These are phyloP conservation scores for Ogataea degrootiae DNA, from an alignment of 805 yeast species.

Conservation along the genomic window DNA sequence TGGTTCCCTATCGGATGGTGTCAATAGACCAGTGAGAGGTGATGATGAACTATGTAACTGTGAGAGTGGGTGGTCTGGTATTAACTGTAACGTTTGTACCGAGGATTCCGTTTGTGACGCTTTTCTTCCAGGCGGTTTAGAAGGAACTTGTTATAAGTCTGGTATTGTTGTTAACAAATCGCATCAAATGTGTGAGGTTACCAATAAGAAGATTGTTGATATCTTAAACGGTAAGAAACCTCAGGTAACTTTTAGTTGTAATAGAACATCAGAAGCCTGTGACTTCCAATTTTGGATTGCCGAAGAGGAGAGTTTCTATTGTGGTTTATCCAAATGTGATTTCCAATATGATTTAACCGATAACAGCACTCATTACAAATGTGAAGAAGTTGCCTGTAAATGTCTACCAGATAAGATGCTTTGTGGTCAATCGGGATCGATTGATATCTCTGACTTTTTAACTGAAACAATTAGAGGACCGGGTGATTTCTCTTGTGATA, in stretches of 20 bases:
- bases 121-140: slow-evolving; percentile 76
- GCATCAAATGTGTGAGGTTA: slow-evolving; percentile 92
- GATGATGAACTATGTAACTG: slow-evolving; percentile 60
- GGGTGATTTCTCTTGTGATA: slow-evolving; percentile 82
- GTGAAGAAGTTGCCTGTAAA: slow-evolving; percentile 75
- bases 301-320: slow-evolving; percentile 81
- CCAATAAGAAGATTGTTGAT: slow-evolving; percentile 78
- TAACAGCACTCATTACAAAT: slow-evolving; percentile 71
- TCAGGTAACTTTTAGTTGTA: slow-evolving; percentile 89
- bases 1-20: slow-evolving; percentile 70
- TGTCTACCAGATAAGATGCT: slow-evolving; percentile 91
- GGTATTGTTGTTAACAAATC: slow-evolving; percentile 78
- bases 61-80: slow-evolving; percentile 86
- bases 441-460: slow-evolving; percentile 89
- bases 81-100: slow-evolving; percentile 86
- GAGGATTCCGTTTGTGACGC: slow-evolving; percentile 73
- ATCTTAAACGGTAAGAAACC: slow-evolving; percentile 79
- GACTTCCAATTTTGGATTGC: slow-evolving; percentile 97
- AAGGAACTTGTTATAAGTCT: slow-evolving; percentile 84
- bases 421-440: slow-evolving; percentile 91
- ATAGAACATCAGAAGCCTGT: slow-evolving; percentile 59
- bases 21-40: slow-evolving; percentile 58
- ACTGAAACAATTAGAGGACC: slow-evolving; percentile 90
- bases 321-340: slow-evolving; percentile 73
- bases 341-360: slow-evolving; percentile 56